Evolutionary conservation across 1,284 basidiomycete species (phyloP).

Genomic region (Mycena sp.): DNA sequence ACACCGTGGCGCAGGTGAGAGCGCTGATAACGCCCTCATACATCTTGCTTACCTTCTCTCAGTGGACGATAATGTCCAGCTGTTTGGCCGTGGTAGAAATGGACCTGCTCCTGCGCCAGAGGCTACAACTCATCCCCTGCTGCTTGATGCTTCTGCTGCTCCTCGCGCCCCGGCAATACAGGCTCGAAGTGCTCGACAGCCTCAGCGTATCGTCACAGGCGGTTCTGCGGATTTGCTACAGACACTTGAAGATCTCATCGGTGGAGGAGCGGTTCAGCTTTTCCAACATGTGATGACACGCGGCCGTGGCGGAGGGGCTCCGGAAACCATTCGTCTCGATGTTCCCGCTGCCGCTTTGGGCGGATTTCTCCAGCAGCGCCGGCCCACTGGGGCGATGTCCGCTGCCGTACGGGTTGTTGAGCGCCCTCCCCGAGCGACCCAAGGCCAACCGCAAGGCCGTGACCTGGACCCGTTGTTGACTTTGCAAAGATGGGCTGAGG

Average conservation of each 20-base stretch:
- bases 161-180: slow-evolving; percentile 55
- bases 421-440: slow-evolving; percentile 58
- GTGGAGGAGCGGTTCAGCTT: slow-evolving; percentile 83
- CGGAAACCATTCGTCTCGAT: slow-evolving; percentile 80
- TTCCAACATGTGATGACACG: slow-evolving; percentile 83
- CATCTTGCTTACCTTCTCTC: slow-evolving; percentile 14
- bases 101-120: slow-evolving; percentile 61
- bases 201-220: slow-evolving; percentile 61
- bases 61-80: slow-evolving; percentile 63
- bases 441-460: slow-evolving; percentile 58
- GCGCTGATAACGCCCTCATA: neutral
- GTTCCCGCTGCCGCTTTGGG: slow-evolving; percentile 71
- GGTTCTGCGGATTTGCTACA: slow-evolving; percentile 73
- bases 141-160: slow-evolving; percentile 70
- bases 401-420: slow-evolving; percentile 68
- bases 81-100: slow-evolving; percentile 71
- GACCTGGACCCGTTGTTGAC: slow-evolving; percentile 85
- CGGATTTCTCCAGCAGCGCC: slow-evolving; percentile 55
- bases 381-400: slow-evolving; percentile 56
- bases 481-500: slow-evolving; percentile 91
- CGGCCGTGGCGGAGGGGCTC: slow-evolving; percentile 55
- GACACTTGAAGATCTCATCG: slow-evolving; percentile 85
- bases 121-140: slow-evolving; percentile 83
- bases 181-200: slow-evolving; percentile 62
- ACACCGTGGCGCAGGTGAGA: slow-evolving; percentile 58